Evolutionary conservation across 257 asterid species (phyloP).

Genomic region (Coffea canephora): DNA sequence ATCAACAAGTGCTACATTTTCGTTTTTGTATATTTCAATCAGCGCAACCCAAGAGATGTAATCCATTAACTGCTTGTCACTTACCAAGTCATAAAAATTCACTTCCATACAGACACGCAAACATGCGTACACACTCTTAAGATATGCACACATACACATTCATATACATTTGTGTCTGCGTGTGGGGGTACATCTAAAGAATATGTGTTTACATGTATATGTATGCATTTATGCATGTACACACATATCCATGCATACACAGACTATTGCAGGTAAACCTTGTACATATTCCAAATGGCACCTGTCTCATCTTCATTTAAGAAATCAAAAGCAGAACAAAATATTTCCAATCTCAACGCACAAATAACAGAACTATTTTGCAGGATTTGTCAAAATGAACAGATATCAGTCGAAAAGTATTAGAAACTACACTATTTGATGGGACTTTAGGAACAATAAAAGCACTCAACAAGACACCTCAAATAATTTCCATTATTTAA

Average conservation of each 20-base stretch:
- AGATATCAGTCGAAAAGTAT: too few relatives aligned
- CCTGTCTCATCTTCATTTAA: not conserved
- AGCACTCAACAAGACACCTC: not conserved
- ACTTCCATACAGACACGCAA: not conserved
- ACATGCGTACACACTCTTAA: too few relatives aligned
- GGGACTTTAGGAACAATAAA: not conserved
- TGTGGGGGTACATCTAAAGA: too few relatives aligned
- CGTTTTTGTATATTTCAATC: not conserved
- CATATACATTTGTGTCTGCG: too few relatives aligned
- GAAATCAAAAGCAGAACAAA: not conserved
- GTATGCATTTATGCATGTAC: too few relatives aligned
- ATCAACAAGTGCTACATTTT: not conserved
- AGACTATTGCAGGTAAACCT: not conserved
- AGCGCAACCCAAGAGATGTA: not conserved
- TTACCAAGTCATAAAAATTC: not conserved
- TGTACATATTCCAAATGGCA: not conserved
- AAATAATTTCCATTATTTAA: not conserved
- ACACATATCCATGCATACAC: too few relatives aligned
- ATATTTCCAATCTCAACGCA: constrained; percentile 1
- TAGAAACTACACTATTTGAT: too few relatives aligned
- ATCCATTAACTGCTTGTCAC: not conserved
- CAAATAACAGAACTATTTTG: not conserved
- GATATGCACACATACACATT: too few relatives aligned
- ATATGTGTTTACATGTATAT: too few relatives aligned
- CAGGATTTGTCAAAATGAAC: not conserved